Percentiles rank a stretch among this genome's conserved stretches.
phyloP scores from a whole-genome alignment of 805 yeast genomes.

The Groenewaldozyma salmanticensis region DNA sequence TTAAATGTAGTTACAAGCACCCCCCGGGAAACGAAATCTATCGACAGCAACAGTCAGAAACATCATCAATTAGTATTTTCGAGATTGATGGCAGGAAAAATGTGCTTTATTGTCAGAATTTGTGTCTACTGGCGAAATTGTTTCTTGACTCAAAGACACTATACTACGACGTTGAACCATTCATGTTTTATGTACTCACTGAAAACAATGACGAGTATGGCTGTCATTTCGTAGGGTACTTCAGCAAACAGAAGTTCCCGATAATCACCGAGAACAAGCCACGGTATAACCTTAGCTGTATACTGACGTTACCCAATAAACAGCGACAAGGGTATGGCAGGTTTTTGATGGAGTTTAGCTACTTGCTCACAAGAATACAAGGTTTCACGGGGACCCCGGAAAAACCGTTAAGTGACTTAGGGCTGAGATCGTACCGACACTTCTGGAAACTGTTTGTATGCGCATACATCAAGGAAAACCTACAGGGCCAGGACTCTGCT shows the following conservation, averaged over 20 bases:
- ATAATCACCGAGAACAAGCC: not conserved
- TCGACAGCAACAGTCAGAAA: conserved; percentile 48
- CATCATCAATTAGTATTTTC: conserved; percentile 70
- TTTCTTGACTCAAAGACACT: conserved; percentile 86
- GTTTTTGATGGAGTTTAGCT: conserved; percentile 81
- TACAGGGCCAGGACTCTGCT: conserved; percentile 2
- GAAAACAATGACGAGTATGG: conserved; percentile 42
- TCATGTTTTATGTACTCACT: conserved; percentile 76
- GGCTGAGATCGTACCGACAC: conserved; percentile 72
- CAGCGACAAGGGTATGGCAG: conserved; percentile 88
- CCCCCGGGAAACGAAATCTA: conserved; percentile 95
- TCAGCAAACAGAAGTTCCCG: conserved; percentile 64
- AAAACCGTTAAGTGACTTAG: conserved; percentile 83
- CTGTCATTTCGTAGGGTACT: conserved; percentile 86
- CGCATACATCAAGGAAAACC: not conserved
- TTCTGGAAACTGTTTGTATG: conserved; percentile 61
- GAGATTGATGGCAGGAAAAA: conserved; percentile 89
- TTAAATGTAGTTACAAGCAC: conserved; percentile 59
- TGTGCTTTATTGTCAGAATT: conserved; percentile 74
- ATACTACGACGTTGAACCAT: conserved; percentile 93
- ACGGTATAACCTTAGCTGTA: conserved; percentile 81
- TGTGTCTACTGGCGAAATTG: conserved; percentile 81
- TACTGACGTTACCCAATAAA: conserved; percentile 76
- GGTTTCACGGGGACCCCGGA: conserved; percentile 87
- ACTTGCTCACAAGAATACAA: conserved; percentile 65